Conservation (phyloP, 2,329 filamentous ascomycete genomes). For the Bipolaris bicolor region DNA sequence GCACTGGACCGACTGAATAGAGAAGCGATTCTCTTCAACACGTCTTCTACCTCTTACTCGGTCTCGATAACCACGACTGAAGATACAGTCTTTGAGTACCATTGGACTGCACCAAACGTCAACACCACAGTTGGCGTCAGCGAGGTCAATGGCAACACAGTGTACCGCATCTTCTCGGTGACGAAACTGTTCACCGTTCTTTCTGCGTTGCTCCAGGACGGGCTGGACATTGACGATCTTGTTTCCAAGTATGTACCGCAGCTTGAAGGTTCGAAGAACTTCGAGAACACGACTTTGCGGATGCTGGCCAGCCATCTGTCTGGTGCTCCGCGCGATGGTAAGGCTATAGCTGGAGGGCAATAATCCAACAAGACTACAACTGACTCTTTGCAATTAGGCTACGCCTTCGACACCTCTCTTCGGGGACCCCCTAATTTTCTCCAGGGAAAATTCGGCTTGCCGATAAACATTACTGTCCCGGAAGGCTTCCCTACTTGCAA, state of each 20-base stretch:
- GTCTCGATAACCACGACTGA: constrained; percentile 1
- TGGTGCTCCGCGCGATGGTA: neutral
- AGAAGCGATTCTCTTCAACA: neutral
- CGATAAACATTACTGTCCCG: neutral
- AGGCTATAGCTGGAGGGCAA: neutral
- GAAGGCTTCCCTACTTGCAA: neutral
- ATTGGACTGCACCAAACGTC: neutral
- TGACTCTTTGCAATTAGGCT: neutral
- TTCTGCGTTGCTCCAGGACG: neutral
- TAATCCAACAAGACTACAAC: neutral
- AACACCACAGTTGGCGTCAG: neutral
- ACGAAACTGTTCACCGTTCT: neutral
- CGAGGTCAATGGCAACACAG: neutral
- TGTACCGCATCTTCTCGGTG: neutral
- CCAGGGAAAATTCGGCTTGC: neutral
- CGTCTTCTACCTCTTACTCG: neutral
- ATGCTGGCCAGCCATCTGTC: neutral
- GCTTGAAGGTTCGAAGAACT: neutral
- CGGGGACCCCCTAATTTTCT: neutral
- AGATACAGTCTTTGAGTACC: neutral
- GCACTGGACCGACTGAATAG: neutral
- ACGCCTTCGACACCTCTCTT: neutral
- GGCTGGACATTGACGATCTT: neutral
- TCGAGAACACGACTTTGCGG: neutral
- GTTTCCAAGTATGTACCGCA: neutral